Conservation (phyloP, 352 stramenopile genomes). For the Pythium angustatum region DNA sequence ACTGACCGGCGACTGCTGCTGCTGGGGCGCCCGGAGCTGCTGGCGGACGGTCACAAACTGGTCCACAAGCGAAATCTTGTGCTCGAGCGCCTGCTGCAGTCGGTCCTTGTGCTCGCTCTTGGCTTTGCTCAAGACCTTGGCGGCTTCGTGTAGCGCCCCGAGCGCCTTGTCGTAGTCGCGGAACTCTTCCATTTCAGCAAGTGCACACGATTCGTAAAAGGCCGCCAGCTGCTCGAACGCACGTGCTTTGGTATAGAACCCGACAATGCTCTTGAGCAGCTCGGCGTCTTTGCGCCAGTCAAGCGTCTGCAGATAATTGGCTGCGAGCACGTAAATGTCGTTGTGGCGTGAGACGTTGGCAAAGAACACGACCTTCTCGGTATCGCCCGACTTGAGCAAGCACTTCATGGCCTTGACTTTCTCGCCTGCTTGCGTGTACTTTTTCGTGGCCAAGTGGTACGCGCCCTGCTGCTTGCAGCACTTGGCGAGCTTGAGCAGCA, state of each 20-base stretch:
- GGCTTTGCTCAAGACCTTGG: conserved; percentile 85
- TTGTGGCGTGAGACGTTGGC: conserved; percentile 90
- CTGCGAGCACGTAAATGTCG: conserved; percentile 95
- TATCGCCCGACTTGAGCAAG: conserved; percentile 94
- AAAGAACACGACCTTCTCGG: conserved; percentile 95
- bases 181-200: conserved; percentile 94
- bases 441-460: conserved; percentile 94
- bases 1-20: conserved; percentile 45
- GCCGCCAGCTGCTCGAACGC: conserved; percentile 88
- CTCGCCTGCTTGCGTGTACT: conserved; percentile 94
- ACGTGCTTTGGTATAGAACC: conserved; percentile 95
- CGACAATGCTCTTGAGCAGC: conserved; percentile 93
- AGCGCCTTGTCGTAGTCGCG: conserved; percentile 95
- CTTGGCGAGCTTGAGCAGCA: conserved; percentile 91
- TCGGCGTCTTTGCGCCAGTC: conserved; percentile 91
- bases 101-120: conserved; percentile 71
- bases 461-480: conserved; percentile 92
- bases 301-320: conserved; percentile 95
- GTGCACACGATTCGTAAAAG: conserved; percentile 92
- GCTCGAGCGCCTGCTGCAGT: conserved; percentile 53
- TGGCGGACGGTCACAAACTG: conserved; percentile 82
- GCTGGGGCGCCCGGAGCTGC: too few species aligned
- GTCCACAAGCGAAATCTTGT: conserved; percentile 73
- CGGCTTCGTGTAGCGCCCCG: conserved; percentile 87
- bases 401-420: conserved; percentile 95